A percentile compares a stretch with the other conserved stretches of the same genome.
Evolutionary conservation across 2,329 filamentous ascomycete species (phyloP).

Genomic region (Pseudogymnoascus sp.): DNA sequence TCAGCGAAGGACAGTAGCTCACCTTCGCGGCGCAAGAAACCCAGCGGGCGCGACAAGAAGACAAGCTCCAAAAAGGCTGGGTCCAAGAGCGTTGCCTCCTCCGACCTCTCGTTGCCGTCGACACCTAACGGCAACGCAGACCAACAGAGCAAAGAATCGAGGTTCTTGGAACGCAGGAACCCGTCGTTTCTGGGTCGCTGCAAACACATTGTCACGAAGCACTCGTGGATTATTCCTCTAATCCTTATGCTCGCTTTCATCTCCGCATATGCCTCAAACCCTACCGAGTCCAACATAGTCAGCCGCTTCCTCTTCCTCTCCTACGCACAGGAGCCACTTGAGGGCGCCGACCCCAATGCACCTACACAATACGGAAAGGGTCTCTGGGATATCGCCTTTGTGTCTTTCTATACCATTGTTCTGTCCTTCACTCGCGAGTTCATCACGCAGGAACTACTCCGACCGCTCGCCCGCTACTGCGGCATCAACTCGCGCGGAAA

Average conservation of each 20-base stretch:
- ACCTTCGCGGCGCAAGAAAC: not conserved
- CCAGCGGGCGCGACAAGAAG: not conserved
- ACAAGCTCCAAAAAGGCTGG: slow-evolving; percentile 1
- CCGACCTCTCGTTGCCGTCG: not conserved
- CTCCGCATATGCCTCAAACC: slow-evolving; percentile 64
- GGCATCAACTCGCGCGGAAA: slow-evolving; percentile 68
- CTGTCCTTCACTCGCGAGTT: slow-evolving; percentile 92
- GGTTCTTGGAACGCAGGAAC: slow-evolving; percentile 28
- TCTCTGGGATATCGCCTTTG: slow-evolving; percentile 76
- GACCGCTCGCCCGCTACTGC: slow-evolving; percentile 61
- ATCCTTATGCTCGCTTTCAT: slow-evolving; percentile 57
- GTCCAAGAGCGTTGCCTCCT: not conserved
- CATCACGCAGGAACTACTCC: slow-evolving; percentile 83
- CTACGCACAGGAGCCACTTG: slow-evolving; percentile 61
- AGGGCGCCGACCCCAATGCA: slow-evolving; percentile 35
- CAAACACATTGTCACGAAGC: slow-evolving; percentile 44
- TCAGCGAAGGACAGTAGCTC: not conserved
- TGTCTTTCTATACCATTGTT: slow-evolving; percentile 80
- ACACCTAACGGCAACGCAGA: not conserved
- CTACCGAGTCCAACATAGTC: slow-evolving; percentile 68
- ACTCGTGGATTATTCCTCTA: slow-evolving; percentile 59
- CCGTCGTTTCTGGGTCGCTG: slow-evolving; percentile 37
- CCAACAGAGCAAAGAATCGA: slow-evolving; percentile 18
- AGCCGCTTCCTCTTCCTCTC: slow-evolving; percentile 82
- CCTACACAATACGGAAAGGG: slow-evolving; percentile 78